Evolutionary conservation across 2,329 filamentous ascomycete species (phyloP).

Genomic region (Aspergillus ustus): DNA sequence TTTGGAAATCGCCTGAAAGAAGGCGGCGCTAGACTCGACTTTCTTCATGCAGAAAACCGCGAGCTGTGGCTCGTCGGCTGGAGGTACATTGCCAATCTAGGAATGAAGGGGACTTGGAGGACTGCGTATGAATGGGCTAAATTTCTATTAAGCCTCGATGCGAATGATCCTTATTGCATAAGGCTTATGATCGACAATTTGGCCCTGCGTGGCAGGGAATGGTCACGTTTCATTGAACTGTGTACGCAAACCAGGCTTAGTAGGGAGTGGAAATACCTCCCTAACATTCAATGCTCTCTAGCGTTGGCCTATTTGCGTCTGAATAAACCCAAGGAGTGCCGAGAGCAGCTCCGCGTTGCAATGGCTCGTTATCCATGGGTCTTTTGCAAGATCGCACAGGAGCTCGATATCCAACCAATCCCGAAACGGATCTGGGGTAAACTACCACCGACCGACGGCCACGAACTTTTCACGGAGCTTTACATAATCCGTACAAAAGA

Average conservation of each 20-base stretch:
- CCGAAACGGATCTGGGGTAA: conserved; percentile 85
- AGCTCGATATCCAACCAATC: conserved; percentile 73
- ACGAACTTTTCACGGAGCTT: conserved; percentile 73
- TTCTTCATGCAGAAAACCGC: conserved; percentile 80
- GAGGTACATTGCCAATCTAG: conserved; percentile 82
- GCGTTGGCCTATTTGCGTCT: conserved; percentile 76
- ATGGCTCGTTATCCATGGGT: conserved; percentile 83
- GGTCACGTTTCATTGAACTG: conserved; percentile 75
- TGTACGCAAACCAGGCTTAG: conserved; percentile 57
- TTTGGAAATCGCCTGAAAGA: conserved; percentile 77
- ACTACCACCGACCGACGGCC: conserved; percentile 65
- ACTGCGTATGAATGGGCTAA: conserved; percentile 95
- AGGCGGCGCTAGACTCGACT: conserved; percentile 81
- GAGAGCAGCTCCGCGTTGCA: conserved; percentile 66
- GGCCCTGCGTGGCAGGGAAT: conserved; percentile 78
- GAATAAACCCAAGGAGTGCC: conserved; percentile 68
- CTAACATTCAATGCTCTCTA: conserved; percentile 76
- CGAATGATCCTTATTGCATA: conserved; percentile 81
- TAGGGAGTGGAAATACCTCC: conserved; percentile 59
- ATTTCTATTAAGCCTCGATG: conserved; percentile 75
- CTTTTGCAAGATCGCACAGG: conserved; percentile 77
- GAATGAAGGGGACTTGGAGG: conserved; percentile 89
- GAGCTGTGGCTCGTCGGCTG: conserved; percentile 91
- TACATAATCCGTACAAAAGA: conserved; percentile 79
- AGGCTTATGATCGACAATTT: conserved; percentile 81